Conservation (phyloP, 2,329 filamentous ascomycete genomes). For the Claviceps digitariae region DNA sequence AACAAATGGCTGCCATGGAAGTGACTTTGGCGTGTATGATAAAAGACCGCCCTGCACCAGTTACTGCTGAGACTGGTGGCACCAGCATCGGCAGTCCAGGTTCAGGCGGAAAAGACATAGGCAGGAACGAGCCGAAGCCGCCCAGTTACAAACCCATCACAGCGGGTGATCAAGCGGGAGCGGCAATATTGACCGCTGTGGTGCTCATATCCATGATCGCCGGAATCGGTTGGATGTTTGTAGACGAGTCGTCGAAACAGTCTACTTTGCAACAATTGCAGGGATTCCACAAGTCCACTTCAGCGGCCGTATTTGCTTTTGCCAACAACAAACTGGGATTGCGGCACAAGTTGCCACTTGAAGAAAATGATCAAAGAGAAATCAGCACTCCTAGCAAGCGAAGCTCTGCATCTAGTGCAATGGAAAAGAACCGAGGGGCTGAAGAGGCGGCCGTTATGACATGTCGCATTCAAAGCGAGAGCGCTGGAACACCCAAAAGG, state of each 20-base stretch:
- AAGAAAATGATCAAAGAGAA: conserved; percentile 13
- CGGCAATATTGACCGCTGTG: conserved; percentile 48
- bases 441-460: conserved; percentile 8
- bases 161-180: conserved; percentile 52
- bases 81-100: conserved; percentile 36
- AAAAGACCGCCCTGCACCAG: conserved; percentile 24
- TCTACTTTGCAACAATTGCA: conserved; percentile 19
- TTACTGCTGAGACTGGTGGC: conserved; percentile 41
- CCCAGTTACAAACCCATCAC: conserved; percentile 23
- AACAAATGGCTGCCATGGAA: conserved; percentile 58
- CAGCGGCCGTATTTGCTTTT: conserved; percentile 8
- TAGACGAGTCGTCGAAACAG: conserved; percentile 31
- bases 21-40: conserved; percentile 50
- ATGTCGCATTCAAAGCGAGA: conserved; percentile 11
- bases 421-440: conserved; percentile 9
- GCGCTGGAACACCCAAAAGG: conserved; percentile 11
- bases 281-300: conserved; percentile 11
- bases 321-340: conserved; percentile 7
- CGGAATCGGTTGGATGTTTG: conserved; percentile 34
- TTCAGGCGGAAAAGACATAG: conserved; percentile 33
- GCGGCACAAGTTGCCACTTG: not conserved
- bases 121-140: conserved; percentile 17
- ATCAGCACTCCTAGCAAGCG: conserved; percentile 8
- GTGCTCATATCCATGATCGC: conserved; percentile 40
- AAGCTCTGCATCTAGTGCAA: conserved; percentile 10